Conservation (phyloP, 2,329 filamentous ascomycete genomes). For the Knoxdaviesia capensis region DNA sequence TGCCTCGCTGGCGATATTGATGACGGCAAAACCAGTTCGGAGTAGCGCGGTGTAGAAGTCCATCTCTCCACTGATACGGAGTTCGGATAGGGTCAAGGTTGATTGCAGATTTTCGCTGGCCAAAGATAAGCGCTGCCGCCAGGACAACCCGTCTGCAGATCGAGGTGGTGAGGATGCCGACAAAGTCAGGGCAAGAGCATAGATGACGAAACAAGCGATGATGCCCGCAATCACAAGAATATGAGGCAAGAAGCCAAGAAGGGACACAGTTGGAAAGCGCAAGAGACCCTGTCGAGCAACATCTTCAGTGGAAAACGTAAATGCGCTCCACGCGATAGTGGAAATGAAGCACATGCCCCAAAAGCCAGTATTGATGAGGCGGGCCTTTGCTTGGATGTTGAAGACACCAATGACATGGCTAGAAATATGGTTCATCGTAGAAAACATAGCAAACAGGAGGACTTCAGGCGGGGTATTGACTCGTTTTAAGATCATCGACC, state of each 20-base stretch:
- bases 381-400: conserved; percentile 56
- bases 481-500: conserved; percentile 50
- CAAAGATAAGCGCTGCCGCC: conserved; percentile 40
- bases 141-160: conserved; percentile 13
- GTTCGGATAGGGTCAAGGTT: conserved; percentile 63
- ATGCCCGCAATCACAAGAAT: conserved; percentile 74
- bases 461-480: conserved; percentile 85
- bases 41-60: conserved; percentile 90
- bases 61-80: conserved; percentile 68
- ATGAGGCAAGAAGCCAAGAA: conserved; percentile 88
- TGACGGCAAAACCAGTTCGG: conserved; percentile 66
- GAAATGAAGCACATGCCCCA: conserved; percentile 86
- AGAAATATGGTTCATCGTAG: conserved; percentile 68
- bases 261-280: conserved; percentile 81
- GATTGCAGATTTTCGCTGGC: conserved; percentile 86
- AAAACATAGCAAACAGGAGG: conserved; percentile 70
- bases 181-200: conserved; percentile 43
- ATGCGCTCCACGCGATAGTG: conserved; percentile 60
- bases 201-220: conserved; percentile 53
- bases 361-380: conserved; percentile 71
- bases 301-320: conserved; percentile 40
- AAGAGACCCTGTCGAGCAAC: conserved; percentile 45
- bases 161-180: conserved; percentile 9
- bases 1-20: conserved; percentile 86
- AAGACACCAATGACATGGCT: conserved; percentile 70